These are phyloP conservation scores for Erigeron canadensis DNA, from an alignment of 129 eudicot genomes.

Conservation along the genomic window DNA sequence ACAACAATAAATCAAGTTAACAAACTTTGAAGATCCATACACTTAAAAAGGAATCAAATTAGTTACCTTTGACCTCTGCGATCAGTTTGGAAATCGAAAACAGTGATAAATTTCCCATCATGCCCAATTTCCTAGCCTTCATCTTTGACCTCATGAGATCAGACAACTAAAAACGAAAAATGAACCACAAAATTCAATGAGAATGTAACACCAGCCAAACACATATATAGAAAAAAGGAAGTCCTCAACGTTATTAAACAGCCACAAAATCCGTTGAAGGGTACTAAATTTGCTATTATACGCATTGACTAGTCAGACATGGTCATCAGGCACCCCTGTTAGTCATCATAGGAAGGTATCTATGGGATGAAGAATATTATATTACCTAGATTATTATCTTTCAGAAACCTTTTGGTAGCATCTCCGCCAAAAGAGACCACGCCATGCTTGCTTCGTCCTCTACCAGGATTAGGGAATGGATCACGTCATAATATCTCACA, in stretches of 20 bases:
- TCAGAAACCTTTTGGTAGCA: constrained; percentile 82
- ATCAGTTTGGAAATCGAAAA: constrained; percentile 95
- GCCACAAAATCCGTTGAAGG: background rate
- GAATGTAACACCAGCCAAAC: background rate
- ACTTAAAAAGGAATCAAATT: background rate
- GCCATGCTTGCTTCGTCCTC: constrained; percentile 99
- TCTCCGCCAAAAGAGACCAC: constrained; percentile 91
- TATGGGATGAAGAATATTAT: background rate
- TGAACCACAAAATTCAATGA: background rate
- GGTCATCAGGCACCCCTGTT: background rate
- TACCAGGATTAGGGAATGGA: constrained; percentile 91
- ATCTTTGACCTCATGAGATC: constrained; percentile 99
- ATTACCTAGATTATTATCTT: constrained; percentile 87
- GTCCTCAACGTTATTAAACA: background rate
- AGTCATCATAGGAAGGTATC: background rate
- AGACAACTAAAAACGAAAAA: constrained; percentile 75
- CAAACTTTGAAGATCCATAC: no score
- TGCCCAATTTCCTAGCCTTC: constrained; percentile 96
- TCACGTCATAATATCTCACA: constrained; percentile 99
- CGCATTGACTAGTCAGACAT: background rate
- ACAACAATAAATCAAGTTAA: no score
- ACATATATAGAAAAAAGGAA: background rate
- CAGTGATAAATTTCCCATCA: constrained; percentile 95
- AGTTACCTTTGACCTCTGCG: no score
- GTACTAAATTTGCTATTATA: background rate